A percentile compares a stretch with the other conserved stretches of the same genome.
These are phyloP conservation scores for Paramecium sonneborni DNA, from an alignment of 73 alveolate genomes.

Conservation along the genomic window DNA sequence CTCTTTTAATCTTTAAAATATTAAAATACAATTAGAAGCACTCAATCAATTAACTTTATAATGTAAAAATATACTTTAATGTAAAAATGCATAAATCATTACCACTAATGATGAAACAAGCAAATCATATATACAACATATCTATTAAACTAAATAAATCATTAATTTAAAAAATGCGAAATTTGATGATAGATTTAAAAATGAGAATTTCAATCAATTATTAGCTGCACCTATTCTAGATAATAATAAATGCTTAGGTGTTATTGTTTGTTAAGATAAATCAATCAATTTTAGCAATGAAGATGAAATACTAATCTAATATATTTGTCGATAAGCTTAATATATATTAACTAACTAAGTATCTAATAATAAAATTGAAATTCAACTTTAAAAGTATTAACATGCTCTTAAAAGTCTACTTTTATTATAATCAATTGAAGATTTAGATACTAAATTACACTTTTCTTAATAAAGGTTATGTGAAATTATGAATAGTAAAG, in stretches of 20 bases:
- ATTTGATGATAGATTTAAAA: constrained; percentile 23
- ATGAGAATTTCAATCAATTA: not conserved
- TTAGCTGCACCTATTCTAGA: constrained; percentile 21
- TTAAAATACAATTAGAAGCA: constrained; percentile 9
- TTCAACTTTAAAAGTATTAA: not conserved
- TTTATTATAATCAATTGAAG: not conserved
- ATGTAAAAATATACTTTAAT: not conserved
- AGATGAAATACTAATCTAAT: constrained; percentile 5
- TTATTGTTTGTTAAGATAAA: constrained; percentile 34
- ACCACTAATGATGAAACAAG: not conserved
- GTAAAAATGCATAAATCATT: constrained; percentile 19
- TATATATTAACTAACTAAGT: not conserved
- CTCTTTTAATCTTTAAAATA: not conserved
- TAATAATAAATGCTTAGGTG: constrained; percentile 1
- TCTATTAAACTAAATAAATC: not conserved
- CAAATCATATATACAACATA: not conserved
- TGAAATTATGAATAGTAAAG: not conserved
- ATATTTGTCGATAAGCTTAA: not conserved
- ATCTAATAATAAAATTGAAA: not conserved
- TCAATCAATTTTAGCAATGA: not conserved
- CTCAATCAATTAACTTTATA: not conserved
- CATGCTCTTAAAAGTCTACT: not conserved
- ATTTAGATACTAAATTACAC: not conserved
- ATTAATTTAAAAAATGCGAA: constrained; percentile 17
- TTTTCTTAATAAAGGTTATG: not conserved